Evolutionary conservation across 2,329 filamentous ascomycete genomes (phyloP), one percentile per base, ranked within the genome.

Genomic region (Microsporum audouinii): DNA sequence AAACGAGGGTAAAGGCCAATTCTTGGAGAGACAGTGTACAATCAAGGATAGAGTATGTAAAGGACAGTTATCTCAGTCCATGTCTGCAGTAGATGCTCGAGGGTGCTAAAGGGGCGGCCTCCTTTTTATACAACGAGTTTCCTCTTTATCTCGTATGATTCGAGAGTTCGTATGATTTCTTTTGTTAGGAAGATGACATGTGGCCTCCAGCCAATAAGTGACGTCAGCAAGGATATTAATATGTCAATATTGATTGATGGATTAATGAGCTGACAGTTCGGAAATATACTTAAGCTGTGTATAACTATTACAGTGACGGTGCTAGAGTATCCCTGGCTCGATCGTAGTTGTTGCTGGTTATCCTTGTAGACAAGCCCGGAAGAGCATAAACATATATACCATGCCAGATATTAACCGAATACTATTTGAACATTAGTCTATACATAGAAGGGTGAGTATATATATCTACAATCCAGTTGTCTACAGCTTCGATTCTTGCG

Each of bases 401-500:
- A 6, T 14, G 14, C 17, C 14, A 10, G 5, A 36, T 10, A 36
- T 36, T 36, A 36, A 36, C 5, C 5, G 34, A 36, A 36, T 6
- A 5, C 5, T 17, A 2, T 3, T 27, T 49, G 27, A 23, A 49
- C 12, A 27, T 49, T 49, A 23, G 17, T 17, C 17, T 51, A 10
- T 55, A 55, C 31, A 55, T 8, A 23, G 27, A 29, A 14, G 8
- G 10, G 27, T 12, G 45, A 55, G 7, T 7, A 14, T 31, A 3
- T 27, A 14, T 23, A 55, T n/a, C 31, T 5, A n/a, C 14, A 31
- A 14, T 6, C 1, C 1, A 14, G 17, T 2, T 14, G 27, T 57
- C 63, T 58, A 68, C 57, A 71, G 58, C 63, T 70, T 71, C 7
- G 66, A 62, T 61, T 65, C 63, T 17, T 60, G 51, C 8, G 49